phyloP scores from a whole-genome alignment of 495 filamentous ascomycete genomes.

The Diplogelasinospora grovesii region DNA sequence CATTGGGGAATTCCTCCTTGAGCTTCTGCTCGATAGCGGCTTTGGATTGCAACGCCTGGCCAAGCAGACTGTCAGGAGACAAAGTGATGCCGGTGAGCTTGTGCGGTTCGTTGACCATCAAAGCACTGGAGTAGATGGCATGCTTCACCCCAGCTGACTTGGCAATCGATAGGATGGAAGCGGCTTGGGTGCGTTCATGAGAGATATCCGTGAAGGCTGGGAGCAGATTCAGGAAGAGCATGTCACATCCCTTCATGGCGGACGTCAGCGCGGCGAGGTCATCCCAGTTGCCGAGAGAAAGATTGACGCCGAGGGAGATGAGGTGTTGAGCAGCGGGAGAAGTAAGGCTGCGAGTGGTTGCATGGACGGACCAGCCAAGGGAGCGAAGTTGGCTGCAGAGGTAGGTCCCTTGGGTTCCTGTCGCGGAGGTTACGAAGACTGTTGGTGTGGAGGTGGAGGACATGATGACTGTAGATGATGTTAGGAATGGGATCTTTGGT shows the following conservation, averaged over 20 bases:
- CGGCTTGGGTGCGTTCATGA: slow-evolving; percentile 31
- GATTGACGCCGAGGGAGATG: slow-evolving; percentile 26
- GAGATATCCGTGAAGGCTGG: slow-evolving; percentile 21
- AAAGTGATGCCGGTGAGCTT: slow-evolving; percentile 14
- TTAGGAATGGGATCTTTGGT: neutral
- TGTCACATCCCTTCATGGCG: slow-evolving; percentile 33
- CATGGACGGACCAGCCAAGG: slow-evolving; percentile 28
- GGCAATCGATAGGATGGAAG: slow-evolving; percentile 33
- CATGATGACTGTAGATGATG: neutral
- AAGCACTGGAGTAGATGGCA: slow-evolving; percentile 30
- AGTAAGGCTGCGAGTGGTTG: slow-evolving; percentile 31
- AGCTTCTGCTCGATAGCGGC: slow-evolving; percentile 32
- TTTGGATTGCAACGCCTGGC: slow-evolving; percentile 28
- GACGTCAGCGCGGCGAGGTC: slow-evolving; percentile 30
- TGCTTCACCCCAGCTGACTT: slow-evolving; percentile 33
- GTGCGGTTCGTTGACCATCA: slow-evolving; percentile 23
- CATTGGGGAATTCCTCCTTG: slow-evolving; percentile 24
- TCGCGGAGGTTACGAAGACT: slow-evolving; percentile 41
- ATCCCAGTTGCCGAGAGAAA: slow-evolving; percentile 37
- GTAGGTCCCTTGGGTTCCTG: slow-evolving; percentile 42
- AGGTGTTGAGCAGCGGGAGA: slow-evolving; percentile 29
- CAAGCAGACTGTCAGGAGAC: slow-evolving; percentile 18
- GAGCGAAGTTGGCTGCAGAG: slow-evolving; percentile 30
- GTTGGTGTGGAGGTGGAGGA: slow-evolving; percentile 8
- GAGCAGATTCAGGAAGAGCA: slow-evolving; percentile 42